These are phyloP conservation scores for Crotalaria pallida DNA, from an alignment of 306 rosid genomes.

Conservation along the genomic window DNA sequence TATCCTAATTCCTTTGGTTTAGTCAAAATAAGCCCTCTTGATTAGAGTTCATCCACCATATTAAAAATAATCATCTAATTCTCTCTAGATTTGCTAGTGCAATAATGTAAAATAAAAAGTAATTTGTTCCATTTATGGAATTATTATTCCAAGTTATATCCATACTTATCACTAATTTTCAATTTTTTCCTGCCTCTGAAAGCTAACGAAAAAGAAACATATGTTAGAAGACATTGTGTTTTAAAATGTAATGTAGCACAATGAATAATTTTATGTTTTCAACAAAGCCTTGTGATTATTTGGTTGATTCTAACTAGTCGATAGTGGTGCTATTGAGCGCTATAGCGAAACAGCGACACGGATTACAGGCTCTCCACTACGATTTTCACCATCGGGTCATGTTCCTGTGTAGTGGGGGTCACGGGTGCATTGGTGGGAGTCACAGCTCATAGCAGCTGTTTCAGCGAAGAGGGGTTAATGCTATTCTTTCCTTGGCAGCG, in stretches of 20 bases:
- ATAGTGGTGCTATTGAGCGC: too few relatives aligned
- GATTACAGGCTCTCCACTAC: too few relatives aligned
- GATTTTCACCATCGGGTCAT: too few relatives aligned
- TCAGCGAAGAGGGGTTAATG: too few relatives aligned
- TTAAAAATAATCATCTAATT: background rate
- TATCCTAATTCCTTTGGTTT: background rate
- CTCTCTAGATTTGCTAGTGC: background rate
- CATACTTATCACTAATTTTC: background rate
- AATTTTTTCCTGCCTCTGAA: background rate
- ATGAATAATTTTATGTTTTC: constrained; percentile 5
- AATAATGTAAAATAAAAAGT: background rate
- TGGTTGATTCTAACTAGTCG: background rate
- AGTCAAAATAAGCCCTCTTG: background rate
- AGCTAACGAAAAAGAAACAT: background rate
- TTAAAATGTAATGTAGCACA: background rate
- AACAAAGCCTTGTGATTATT: background rate
- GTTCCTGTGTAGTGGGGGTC: too few relatives aligned
- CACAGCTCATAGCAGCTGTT: too few relatives aligned
- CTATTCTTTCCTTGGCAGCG: too few relatives aligned
- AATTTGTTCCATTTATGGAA: background rate
- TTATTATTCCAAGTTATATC: background rate
- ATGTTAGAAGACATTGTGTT: background rate
- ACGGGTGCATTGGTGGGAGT: too few relatives aligned
- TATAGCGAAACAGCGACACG: too few relatives aligned
- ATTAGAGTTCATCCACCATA: background rate